A percentile compares a stretch with the other conserved stretches of the same genome.
These are phyloP conservation scores for Aspergillus flavus DNA, from an alignment of 2,329 filamentous ascomycete species.

Conservation along the genomic window DNA sequence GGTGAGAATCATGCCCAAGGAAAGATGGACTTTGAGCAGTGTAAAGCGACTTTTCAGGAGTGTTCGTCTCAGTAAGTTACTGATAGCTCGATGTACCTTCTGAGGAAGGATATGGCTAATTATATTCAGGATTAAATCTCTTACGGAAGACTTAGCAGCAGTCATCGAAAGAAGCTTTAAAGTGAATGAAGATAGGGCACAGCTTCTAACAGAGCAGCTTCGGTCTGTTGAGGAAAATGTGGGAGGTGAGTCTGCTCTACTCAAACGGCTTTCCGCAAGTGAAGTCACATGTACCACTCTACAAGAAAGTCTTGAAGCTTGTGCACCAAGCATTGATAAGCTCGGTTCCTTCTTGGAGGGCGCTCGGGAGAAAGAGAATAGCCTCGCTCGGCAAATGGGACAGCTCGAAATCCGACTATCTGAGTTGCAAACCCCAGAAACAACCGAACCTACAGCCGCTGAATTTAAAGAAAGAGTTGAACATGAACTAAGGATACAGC, in stretches of 20 bases:
- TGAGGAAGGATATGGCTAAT: slow-evolving; percentile 4
- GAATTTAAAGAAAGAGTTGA: slow-evolving; percentile 31
- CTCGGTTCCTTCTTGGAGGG: slow-evolving; percentile 25
- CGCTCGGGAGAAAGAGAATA: slow-evolving; percentile 24
- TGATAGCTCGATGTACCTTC: not conserved
- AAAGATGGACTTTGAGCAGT: slow-evolving; percentile 21
- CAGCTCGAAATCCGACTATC: slow-evolving; percentile 21
- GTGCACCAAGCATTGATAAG: slow-evolving; percentile 22
- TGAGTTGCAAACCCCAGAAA: slow-evolving; percentile 22
- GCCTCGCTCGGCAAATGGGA: slow-evolving; percentile 34
- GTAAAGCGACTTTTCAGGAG: slow-evolving; percentile 19
- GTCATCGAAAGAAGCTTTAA: slow-evolving; percentile 21
- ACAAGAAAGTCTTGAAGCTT: slow-evolving; percentile 21
- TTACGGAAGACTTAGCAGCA: slow-evolving; percentile 18
- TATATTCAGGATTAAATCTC: slow-evolving; percentile 24
- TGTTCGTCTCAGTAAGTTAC: slow-evolving; percentile 29
- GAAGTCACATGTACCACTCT: slow-evolving; percentile 21
- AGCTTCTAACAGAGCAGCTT: slow-evolving; percentile 26
- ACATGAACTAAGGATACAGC: slow-evolving; percentile 30
- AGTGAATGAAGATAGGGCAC: slow-evolving; percentile 15
- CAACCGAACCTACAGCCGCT: slow-evolving; percentile 19
- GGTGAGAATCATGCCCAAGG: slow-evolving; percentile 17
- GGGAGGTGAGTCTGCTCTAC: slow-evolving; percentile 19
- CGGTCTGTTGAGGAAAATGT: slow-evolving; percentile 22
- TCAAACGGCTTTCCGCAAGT: slow-evolving; percentile 26